These are phyloP conservation scores for Leccinum uliginosum DNA, from an alignment of 768 basidiomycete species.

Conservation along the genomic window DNA sequence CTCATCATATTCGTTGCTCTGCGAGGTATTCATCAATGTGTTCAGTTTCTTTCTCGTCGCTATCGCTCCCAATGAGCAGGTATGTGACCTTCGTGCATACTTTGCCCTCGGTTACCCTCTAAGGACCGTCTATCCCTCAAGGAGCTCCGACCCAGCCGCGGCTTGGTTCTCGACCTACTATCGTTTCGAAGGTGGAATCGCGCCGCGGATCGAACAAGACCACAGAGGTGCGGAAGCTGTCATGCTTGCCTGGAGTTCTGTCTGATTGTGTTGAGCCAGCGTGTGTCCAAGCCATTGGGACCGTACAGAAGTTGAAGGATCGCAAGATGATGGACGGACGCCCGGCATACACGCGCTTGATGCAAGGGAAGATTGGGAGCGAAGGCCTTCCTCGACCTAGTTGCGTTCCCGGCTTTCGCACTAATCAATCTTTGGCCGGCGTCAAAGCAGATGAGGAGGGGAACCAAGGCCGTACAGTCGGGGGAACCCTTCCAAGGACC, in stretches of 20 bases:
- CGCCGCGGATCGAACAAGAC: not conserved
- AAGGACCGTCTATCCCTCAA: not conserved
- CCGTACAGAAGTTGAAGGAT: too few relatives aligned
- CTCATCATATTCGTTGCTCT: not conserved
- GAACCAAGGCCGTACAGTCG: not conserved
- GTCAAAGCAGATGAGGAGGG: not conserved
- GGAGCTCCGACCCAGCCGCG: not conserved
- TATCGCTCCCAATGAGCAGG: not conserved
- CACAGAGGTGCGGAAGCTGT: not conserved
- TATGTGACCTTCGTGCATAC: not conserved
- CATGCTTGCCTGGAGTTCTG: not conserved
- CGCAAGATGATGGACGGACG: not conserved
- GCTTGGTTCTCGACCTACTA: not conserved
- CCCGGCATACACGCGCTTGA: not conserved
- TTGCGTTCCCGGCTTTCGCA: not conserved
- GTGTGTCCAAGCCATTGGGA: too few relatives aligned
- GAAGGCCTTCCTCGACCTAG: not conserved
- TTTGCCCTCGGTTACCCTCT: too few relatives aligned
- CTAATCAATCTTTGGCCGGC: not conserved
- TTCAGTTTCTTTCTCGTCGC: not conserved
- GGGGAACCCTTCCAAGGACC: too few relatives aligned
- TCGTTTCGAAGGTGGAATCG: not conserved
- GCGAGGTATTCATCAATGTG: not conserved
- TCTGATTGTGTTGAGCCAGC: not conserved
- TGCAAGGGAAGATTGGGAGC: not conserved